Evolutionary conservation across 2,329 filamentous ascomycete genomes (phyloP).

Genomic region (Orbilia brochopaga): DNA sequence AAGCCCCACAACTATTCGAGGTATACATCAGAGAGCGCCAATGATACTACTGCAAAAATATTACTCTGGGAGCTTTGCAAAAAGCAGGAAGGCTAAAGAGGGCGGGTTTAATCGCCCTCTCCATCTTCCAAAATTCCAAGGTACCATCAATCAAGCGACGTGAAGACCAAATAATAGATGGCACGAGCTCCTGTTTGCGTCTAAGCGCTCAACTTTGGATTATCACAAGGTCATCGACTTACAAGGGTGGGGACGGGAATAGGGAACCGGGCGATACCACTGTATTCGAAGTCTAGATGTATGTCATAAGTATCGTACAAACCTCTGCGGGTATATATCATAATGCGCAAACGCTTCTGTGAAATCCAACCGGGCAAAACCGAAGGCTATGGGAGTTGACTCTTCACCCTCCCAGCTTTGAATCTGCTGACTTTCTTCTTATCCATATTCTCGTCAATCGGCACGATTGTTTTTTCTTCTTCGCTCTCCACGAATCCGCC

Average conservation of each 20-base stretch:
- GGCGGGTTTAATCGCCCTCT: neutral
- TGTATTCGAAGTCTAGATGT: neutral
- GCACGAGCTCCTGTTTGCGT: conserved; percentile 12
- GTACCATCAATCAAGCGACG: conserved; percentile 29
- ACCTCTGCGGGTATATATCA: neutral
- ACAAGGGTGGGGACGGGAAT: neutral
- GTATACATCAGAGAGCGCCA: conserved; percentile 51
- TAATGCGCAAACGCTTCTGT: neutral
- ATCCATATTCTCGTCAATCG: conserved; percentile 71
- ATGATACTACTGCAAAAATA: conserved; percentile 17
- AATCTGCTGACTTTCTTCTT: conserved; percentile 73
- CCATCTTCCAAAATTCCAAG: conserved; percentile 7
- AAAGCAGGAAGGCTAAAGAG: conserved; percentile 3
- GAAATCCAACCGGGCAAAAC: neutral
- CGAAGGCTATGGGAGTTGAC: conserved; percentile 15
- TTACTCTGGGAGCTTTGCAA: conserved; percentile 35
- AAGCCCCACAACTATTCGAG: conserved; percentile 8
- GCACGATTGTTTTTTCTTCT: conserved; percentile 69
- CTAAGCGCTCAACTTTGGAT: neutral
- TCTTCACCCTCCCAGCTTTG: conserved; percentile 69
- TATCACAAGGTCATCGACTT: neutral
- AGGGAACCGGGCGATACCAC: neutral
- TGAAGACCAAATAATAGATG: conserved; percentile 8
- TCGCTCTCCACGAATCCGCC: conserved; percentile 80
- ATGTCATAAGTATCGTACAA: neutral